These are phyloP conservation scores for Aspergillus costaricaensis DNA, from an alignment of 2,329 filamentous ascomycete species.

Conservation along the genomic window DNA sequence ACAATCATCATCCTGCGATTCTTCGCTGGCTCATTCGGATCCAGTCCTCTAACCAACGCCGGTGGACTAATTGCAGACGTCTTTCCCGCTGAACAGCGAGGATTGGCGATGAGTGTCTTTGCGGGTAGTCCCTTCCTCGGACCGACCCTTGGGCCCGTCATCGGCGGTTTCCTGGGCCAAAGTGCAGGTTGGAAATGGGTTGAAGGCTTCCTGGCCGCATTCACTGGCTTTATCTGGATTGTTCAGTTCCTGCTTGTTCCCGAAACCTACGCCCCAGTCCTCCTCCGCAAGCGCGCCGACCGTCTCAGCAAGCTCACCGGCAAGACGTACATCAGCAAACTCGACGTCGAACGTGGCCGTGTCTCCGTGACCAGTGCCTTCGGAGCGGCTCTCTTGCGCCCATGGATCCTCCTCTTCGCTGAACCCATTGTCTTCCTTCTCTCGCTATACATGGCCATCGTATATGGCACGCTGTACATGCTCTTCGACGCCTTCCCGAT, in stretches of 20 bases:
- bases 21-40: constrained; percentile 62
- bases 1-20: constrained; percentile 65
- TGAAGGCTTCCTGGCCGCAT: constrained; percentile 32
- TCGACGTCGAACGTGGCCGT: constrained; percentile 30
- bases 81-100: constrained; percentile 55
- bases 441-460: constrained; percentile 28
- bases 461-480: constrained; percentile 11
- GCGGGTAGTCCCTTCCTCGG: constrained; percentile 64
- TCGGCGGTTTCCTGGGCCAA: constrained; percentile 34
- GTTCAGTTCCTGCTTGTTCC: constrained; percentile 26
- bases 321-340: constrained; percentile 27
- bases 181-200: constrained; percentile 35
- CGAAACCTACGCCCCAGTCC: constrained; percentile 34
- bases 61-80: constrained; percentile 59
- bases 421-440: constrained; percentile 36
- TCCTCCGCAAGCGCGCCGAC: constrained; percentile 31
- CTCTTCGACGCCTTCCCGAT: constrained; percentile 10
- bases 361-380: constrained; percentile 24
- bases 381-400: constrained; percentile 29
- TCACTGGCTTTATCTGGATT: constrained; percentile 34
- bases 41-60: constrained; percentile 52
- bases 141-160: constrained; percentile 30
- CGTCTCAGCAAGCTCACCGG: constrained; percentile 28
- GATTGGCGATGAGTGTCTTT: constrained; percentile 64
- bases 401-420: constrained; percentile 33